A percentile compares a stretch with the other conserved stretches of the same genome.
Conservation (phyloP, 192 early-diverging fungal genomes). For the Gaertneriomyces semiglobifer region DNA sequence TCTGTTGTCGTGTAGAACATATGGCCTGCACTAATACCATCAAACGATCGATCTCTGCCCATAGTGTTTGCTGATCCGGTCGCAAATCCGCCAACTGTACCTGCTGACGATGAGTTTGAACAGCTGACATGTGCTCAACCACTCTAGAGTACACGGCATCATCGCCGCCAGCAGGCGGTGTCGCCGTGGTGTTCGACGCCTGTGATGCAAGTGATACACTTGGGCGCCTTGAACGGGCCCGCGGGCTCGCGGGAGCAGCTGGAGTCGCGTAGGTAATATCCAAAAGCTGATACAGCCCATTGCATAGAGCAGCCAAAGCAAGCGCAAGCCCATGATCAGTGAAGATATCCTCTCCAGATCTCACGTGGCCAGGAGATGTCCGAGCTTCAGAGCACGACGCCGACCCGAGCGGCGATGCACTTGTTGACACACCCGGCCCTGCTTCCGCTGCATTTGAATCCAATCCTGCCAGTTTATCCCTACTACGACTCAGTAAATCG, state of each 20-base stretch:
- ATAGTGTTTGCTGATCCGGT: slow-evolving; percentile 27
- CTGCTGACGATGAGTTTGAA: no score
- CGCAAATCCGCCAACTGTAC: no score
- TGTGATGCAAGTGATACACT: no score
- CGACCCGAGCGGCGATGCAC: not conserved
- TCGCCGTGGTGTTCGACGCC: no score
- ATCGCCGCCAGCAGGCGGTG: no score
- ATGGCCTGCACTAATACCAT: slow-evolving; percentile 38
- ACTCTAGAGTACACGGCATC: no score
- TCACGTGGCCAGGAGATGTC: not conserved
- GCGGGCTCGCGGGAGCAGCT: no score
- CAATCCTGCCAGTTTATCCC: no score
- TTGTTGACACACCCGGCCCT: not conserved
- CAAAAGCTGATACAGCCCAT: slow-evolving; percentile 27
- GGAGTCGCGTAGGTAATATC: not conserved
- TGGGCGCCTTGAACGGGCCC: no score
- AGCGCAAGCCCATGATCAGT: slow-evolving; percentile 27
- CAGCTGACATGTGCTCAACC: no score
- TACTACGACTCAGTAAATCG: not conserved
- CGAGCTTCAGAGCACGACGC: not conserved
- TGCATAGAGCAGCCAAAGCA: slow-evolving; percentile 26
- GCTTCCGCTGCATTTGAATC: no score
- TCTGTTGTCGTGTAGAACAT: slow-evolving; percentile 10
- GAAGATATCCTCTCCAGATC: not conserved
- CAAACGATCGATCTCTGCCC: slow-evolving; percentile 38